These are phyloP conservation scores for Saccharomycodes ludwigii DNA, from an alignment of 805 yeast genomes.

Conservation along the genomic window DNA sequence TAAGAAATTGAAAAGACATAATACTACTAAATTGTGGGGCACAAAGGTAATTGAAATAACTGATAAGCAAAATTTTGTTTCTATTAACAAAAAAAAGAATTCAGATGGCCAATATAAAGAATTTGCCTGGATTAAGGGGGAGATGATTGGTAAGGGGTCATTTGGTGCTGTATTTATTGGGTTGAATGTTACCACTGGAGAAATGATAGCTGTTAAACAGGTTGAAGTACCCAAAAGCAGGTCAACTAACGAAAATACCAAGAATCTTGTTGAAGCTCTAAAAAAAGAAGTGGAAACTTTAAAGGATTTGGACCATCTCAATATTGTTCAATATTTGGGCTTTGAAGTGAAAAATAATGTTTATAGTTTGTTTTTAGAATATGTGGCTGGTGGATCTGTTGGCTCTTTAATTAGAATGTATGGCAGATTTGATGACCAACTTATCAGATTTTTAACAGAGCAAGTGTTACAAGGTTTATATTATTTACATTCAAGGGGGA, in stretches of 20 bases:
- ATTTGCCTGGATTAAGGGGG: conserved; percentile 97
- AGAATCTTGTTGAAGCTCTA: conserved; percentile 67
- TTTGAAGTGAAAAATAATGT: conserved; percentile 65
- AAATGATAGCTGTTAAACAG: conserved; percentile 97
- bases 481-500: conserved; percentile 80
- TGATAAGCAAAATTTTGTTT: conserved; percentile 50
- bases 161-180: conserved; percentile 91
- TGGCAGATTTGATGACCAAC: conserved; percentile 73
- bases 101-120: conserved; percentile 63
- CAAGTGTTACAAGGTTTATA: conserved; percentile 79
- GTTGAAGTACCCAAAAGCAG: conserved; percentile 51
- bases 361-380: conserved; percentile 82
- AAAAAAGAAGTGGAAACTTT: conserved; percentile 85
- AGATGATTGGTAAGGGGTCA: conserved; percentile 89
- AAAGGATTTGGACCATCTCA: conserved; percentile 86
- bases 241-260: conserved; percentile 30
- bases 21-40: conserved; percentile 94
- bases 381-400: conserved; percentile 96
- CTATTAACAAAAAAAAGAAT: conserved; percentile 53
- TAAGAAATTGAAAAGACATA: conserved; percentile 44
- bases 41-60: conserved; percentile 84
- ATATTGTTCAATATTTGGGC: conserved; percentile 92
- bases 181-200: conserved; percentile 90
- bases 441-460: conserved; percentile 58
- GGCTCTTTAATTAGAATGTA: conserved; percentile 71